Evolutionary conservation across 208 protist species (phyloP), one percentile per base, ranked within the genome.

Genomic region (Vickermania spadyakhi): DNA sequence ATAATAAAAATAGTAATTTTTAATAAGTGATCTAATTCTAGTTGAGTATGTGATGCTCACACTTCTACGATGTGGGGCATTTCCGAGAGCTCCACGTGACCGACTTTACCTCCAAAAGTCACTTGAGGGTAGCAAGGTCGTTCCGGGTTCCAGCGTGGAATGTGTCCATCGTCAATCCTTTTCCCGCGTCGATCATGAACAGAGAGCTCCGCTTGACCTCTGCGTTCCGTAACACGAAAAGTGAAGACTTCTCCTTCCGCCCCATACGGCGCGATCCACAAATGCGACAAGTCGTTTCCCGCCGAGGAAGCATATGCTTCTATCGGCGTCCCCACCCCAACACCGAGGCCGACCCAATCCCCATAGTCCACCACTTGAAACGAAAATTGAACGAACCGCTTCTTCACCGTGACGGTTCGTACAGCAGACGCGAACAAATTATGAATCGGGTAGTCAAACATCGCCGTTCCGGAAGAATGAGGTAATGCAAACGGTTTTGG

Each of bases 281-380:
- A 61, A 55, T 94, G 87, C 21, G 79, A 81, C 26, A 91, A 62
- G 63, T 94, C 87, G 36, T 84, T 86, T 1, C 61, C 72, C 28
- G 72, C 58, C 51, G 67, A 74, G 14, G 62, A 67, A 36, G 75
- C 63, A 79, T 79, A 89, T 11, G 73, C 61, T 1, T 84, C 66
- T 21, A 86, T 77, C 13, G 72, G 76, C 28, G 65, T 71, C 36
- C 87, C 87, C 26, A 94, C 87, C 21, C 87, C 87, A 4, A 91
- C 87, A 25, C 87, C 87, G 57, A 94, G 75, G 52, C 83, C 87
- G 0, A 94, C 84, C 87, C 87, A 94, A 54, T 91, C 84, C 4
- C 87, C 87, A 0, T 81, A 74, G 31, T 94, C 79, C 7, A 89
- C 79, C 2, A 94, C 65, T 3, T 77, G 73, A 36, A 94, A 60